phyloP scores from a whole-genome alignment of 108 stramenopile genomes.

The Discostella pseudostelligera region DNA sequence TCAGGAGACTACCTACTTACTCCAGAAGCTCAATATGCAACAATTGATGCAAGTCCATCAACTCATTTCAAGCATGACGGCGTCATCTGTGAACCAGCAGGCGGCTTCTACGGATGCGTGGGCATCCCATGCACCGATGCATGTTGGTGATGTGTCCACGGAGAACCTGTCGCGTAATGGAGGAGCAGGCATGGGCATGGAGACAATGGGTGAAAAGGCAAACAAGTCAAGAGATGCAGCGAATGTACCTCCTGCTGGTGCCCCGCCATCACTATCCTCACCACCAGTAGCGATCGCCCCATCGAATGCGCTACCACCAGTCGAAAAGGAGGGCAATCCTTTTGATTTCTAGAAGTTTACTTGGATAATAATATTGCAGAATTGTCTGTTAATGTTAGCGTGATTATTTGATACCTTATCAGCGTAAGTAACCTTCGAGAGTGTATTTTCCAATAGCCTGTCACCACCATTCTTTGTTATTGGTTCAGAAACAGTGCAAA shows the following conservation, averaged over 20 bases:
- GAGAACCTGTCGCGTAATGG: background rate
- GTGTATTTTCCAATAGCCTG: too few species aligned
- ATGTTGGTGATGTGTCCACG: background rate
- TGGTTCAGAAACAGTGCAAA: too few species aligned
- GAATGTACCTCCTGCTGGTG: slow-evolving; percentile 1
- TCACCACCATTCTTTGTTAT: too few species aligned
- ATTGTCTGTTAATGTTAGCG: background rate
- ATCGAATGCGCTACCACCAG: slow-evolving; percentile 22
- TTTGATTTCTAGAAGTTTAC: slow-evolving; percentile 36
- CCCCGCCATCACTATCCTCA: slow-evolving; percentile 14
- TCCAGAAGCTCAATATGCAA: slow-evolving; percentile 29
- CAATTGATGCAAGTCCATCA: slow-evolving; percentile 37
- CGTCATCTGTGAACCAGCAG: background rate
- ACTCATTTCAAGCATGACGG: slow-evolving; percentile 22
- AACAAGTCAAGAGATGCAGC: background rate
- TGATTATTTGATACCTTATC: slow-evolving; percentile 1
- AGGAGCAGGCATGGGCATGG: background rate
- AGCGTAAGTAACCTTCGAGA: too few species aligned
- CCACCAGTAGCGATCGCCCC: slow-evolving; percentile 9
- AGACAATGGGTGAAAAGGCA: background rate
- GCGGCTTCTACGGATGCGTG: background rate
- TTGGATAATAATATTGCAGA: too few species aligned
- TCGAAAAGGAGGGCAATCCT: slow-evolving; percentile 50
- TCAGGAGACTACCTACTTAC: slow-evolving; percentile 27
- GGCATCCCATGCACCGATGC: background rate